Evolutionary conservation across 208 protist genomes (phyloP), one percentile per base, ranked within the genome.

Genomic region (Trypanosoma vivax): DNA sequence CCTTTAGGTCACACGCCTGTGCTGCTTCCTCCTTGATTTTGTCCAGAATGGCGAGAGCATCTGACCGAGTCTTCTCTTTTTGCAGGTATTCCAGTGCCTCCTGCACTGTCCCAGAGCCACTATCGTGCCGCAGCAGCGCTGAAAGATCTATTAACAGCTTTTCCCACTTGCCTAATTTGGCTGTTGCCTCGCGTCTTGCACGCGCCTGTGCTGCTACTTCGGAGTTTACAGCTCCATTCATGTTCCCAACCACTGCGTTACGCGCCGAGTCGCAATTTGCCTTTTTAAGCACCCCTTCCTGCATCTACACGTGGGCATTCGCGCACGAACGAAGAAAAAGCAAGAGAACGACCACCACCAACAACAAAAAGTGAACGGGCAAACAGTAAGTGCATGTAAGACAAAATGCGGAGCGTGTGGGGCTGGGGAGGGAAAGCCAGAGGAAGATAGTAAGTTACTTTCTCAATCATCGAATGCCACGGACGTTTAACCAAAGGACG

Each of bases 71-170:
- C 10, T 70, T 53, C 23, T 35, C 41, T 13, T 50, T 18, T 11
- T 64, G 50, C 2, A 89, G 47, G 14, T 45, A 41, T 2, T 13
- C 16, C 18, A 89, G 62, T 21, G 88, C 41, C 19, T 86, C 63
- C 30, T 70, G 39, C 7, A 92, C 54, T 1, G 84, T 66, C 42
- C 72, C 70, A 51, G 57, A 56, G 3, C 81, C 80, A 29, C 54
- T 64, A 25, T 68, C 52, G 21, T 25, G 23, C 11, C 66, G 76
- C 5, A 74, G 40, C 16, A 34, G 46, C n/a, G 60, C 59, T 28
- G 70, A 45, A 23, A 88, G 34, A 1, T 39, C 31, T 13, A 65
- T 23, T 13, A 65, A 5, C 13, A 46, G 5, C 6, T 65, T 35
- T 35, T 27, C 31, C 50, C 50, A 52, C 28, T 28, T 2, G 2